Conservation (phyloP, 306 rosid species). For the Vicia villosa region DNA sequence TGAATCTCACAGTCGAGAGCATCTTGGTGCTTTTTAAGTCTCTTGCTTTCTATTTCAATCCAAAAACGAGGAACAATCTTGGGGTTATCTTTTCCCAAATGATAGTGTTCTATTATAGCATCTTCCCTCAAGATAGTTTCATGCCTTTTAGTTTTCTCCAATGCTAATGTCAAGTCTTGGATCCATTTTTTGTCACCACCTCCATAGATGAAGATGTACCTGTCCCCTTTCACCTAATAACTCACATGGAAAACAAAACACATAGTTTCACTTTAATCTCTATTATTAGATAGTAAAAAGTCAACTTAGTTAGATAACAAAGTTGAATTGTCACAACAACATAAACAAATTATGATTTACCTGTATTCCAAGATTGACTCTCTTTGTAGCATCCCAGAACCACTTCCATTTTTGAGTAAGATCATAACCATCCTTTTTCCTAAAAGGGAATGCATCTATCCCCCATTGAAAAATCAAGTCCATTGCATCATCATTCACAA, state of each 20-base stretch:
- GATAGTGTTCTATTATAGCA: slow-evolving; percentile 37
- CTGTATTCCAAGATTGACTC: slow-evolving; percentile 40
- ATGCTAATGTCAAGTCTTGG: slow-evolving; percentile 24
- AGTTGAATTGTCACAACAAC: not conserved
- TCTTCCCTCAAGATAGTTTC: slow-evolving; percentile 28
- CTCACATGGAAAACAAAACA: too few relatives aligned
- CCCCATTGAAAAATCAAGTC: slow-evolving; percentile 47
- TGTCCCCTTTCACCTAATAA: slow-evolving; percentile 38
- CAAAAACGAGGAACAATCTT: slow-evolving; percentile 41
- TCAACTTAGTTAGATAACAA: not conserved
- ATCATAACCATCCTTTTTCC: slow-evolving; percentile 37
- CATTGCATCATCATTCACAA: slow-evolving; percentile 40
- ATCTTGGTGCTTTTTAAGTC: slow-evolving; percentile 40
- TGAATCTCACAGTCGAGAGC: slow-evolving; percentile 36
- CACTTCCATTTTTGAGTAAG: slow-evolving; percentile 44
- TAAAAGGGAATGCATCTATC: slow-evolving; percentile 42
- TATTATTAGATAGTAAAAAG: too few relatives aligned
- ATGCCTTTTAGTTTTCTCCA: slow-evolving; percentile 36
- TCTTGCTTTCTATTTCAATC: slow-evolving; percentile 47
- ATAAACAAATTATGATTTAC: not conserved
- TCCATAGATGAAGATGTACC: slow-evolving; percentile 44
- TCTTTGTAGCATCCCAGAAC: slow-evolving; percentile 45
- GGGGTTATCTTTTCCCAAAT: slow-evolving; percentile 34
- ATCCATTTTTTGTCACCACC: slow-evolving; percentile 41
- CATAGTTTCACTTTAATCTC: too few relatives aligned